These are phyloP conservation scores for Copromyces sp. DNA, from an alignment of 495 filamentous ascomycete genomes.

Conservation along the genomic window DNA sequence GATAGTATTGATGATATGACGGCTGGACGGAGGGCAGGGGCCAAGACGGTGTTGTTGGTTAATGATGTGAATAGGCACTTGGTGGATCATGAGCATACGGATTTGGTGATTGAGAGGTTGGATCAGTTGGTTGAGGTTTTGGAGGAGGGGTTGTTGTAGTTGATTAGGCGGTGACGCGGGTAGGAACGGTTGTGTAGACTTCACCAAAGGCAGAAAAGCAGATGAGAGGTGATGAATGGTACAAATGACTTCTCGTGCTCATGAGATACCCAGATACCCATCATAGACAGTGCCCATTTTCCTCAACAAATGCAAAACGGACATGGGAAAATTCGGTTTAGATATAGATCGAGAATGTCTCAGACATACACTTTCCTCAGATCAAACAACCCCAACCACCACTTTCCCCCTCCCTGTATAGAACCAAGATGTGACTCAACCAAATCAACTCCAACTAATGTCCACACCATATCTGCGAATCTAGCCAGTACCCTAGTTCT, in stretches of 20 bases:
- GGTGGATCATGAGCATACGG: constrained; percentile 67
- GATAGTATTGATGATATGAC: constrained; percentile 94
- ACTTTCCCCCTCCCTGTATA: background rate
- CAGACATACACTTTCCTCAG: background rate
- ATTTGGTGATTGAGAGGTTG: constrained; percentile 52
- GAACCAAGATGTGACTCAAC: background rate
- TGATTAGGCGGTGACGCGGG: background rate
- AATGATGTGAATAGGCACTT: constrained; percentile 72
- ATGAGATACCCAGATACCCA: background rate
- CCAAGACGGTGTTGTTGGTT: constrained; percentile 77
- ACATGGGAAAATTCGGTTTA: background rate
- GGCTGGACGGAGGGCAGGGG: constrained; percentile 72
- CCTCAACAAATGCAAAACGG: background rate
- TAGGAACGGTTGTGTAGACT: too few relatives aligned
- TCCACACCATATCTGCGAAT: background rate
- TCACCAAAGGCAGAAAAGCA: too few relatives aligned
- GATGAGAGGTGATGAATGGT: background rate
- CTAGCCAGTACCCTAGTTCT: background rate
- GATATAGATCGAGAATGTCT: background rate
- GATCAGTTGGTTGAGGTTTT: constrained; percentile 65
- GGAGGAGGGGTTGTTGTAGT: constrained; percentile 53
- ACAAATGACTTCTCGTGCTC: background rate
- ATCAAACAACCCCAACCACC: background rate
- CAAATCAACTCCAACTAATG: background rate
- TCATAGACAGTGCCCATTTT: background rate